phyloP scores from a whole-genome alignment of 2,329 filamentous ascomycete species.

The Camillea tinctor region DNA sequence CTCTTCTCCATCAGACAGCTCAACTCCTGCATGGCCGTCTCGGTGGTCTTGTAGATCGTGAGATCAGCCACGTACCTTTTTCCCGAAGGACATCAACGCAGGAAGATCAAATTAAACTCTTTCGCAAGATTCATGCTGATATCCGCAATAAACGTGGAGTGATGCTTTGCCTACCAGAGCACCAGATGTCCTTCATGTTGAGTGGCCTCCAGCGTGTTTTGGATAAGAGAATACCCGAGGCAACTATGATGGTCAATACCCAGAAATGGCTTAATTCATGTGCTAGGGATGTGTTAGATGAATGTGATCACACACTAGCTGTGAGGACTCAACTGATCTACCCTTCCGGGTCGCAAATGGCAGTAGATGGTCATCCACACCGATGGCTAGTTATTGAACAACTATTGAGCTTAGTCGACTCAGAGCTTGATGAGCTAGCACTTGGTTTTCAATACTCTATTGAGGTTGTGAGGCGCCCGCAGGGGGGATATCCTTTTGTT shows the following conservation, averaged over 20 bases:
- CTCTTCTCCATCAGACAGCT: conserved; percentile 56
- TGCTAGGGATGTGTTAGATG: conserved; percentile 62
- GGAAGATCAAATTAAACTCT: conserved; percentile 33
- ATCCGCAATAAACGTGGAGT: conserved; percentile 47
- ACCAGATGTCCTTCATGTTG: conserved; percentile 62
- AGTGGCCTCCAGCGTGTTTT: conserved; percentile 58
- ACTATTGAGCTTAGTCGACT: conserved; percentile 41
- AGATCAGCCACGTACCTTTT: conserved; percentile 57
- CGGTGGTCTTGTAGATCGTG: conserved; percentile 52
- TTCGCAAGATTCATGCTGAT: conserved; percentile 38
- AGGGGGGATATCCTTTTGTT: conserved; percentile 52
- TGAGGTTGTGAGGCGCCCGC: conserved; percentile 42
- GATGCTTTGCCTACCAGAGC: conserved; percentile 61
- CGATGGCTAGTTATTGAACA: conserved; percentile 47
- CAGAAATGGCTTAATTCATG: conserved; percentile 49
- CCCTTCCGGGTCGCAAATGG: conserved; percentile 46
- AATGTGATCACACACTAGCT: conserved; percentile 56
- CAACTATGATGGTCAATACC: conserved; percentile 46
- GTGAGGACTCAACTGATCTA: conserved; percentile 57
- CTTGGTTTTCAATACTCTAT: conserved; percentile 40
- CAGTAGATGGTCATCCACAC: conserved; percentile 51
- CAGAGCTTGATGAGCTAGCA: conserved; percentile 38
- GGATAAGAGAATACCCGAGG: conserved; percentile 42
- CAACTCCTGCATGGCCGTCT: conserved; percentile 55
- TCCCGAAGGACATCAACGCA: conserved; percentile 47